phyloP scores from a whole-genome alignment of 345 rosid species.

The Sonneratia alba region DNA sequence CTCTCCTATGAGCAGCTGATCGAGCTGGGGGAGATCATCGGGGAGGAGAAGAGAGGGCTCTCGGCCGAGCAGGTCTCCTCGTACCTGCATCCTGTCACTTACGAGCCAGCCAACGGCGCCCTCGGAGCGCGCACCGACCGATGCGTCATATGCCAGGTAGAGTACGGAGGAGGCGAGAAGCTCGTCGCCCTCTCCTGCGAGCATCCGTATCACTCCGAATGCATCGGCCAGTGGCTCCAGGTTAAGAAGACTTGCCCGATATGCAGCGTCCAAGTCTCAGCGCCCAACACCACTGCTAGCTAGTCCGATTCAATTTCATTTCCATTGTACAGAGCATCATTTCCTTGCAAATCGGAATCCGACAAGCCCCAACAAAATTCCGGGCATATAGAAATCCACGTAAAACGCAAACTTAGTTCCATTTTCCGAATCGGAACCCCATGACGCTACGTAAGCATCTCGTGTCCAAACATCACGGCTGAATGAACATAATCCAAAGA shows the following conservation, averaged over 20 bases:
- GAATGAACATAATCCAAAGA: too few species aligned
- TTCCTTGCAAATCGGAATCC: too few species aligned
- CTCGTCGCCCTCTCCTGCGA: conserved; percentile 46
- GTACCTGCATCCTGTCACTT: conserved; percentile 21
- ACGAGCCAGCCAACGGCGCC: conserved; percentile 1
- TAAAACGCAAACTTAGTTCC: too few species aligned
- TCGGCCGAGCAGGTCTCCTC: conserved; percentile 27
- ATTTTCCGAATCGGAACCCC: too few species aligned
- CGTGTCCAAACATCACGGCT: too few species aligned
- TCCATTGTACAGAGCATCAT: neutral
- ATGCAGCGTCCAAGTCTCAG: conserved; percentile 40
- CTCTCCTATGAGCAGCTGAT: conserved; percentile 64
- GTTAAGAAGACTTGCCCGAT: conserved; percentile 66
- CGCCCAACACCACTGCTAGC: neutral
- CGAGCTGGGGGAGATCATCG: conserved; percentile 57
- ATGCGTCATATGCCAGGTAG: conserved; percentile 73
- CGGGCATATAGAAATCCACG: too few species aligned
- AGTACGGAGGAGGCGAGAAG: conserved; percentile 50
- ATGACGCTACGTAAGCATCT: too few species aligned
- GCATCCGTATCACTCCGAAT: conserved; percentile 56
- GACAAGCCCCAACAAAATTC: too few species aligned
- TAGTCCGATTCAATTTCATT: neutral
- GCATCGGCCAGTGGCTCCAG: conserved; percentile 64
- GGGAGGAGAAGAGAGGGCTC: conserved; percentile 52
- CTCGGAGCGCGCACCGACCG: conserved; percentile 30